Base-by-base conservation (phyloP, 225 moss, liverwort and hornwort species). In the Bryum argenteum region DNA sequence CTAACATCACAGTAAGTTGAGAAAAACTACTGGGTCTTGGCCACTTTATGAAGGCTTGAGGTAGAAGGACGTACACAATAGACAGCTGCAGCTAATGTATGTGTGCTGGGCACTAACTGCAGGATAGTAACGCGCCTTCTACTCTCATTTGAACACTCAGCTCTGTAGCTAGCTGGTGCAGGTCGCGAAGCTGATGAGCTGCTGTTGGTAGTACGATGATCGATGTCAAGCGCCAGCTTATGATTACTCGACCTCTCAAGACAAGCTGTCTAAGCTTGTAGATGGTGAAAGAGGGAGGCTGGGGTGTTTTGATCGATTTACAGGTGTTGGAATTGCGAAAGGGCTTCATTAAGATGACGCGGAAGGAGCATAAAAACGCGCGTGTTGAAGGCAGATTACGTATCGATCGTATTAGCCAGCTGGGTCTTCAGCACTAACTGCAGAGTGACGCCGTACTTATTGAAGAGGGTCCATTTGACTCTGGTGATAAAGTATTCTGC, bases 331-430 rank as follows among this genome's bases (percentile, higher is more conserved):
- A 44, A 44, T 44, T 44, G 44, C 11, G 44, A 1, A 44, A 17
- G 48, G 54, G 43, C 11, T 28, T 40, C 45, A 58, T 71, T 64
- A 77, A 58, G 23, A 23, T 15, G 58, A 52, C 52, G 13, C 58
- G 64, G 77, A 69, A 44, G 71, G 26, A 43, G 37, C 52, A 11
- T 78, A 0, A 71, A 50, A 52, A 58, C 57, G 17, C 82, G 43
- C 82, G 78, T 67, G 78, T 19, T 1, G 22, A 43, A n/a, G 54
- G 6, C 54, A 53, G 74, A 61, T 66, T 71, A 59, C 44, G 52
- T 52, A 58, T 44, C 48, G 39, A 66, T n/a, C n/a, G n/a, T n/a
- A 66, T 38, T 48, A 43, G 75, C 71, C 82, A 82, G 82, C 82
- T 82, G 82, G 62, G 64, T 53, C 55, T 81, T 23, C 23, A 9